Conservation (phyloP, 176 grass and related monocot genomes). For the Carex scoparia region DNA sequence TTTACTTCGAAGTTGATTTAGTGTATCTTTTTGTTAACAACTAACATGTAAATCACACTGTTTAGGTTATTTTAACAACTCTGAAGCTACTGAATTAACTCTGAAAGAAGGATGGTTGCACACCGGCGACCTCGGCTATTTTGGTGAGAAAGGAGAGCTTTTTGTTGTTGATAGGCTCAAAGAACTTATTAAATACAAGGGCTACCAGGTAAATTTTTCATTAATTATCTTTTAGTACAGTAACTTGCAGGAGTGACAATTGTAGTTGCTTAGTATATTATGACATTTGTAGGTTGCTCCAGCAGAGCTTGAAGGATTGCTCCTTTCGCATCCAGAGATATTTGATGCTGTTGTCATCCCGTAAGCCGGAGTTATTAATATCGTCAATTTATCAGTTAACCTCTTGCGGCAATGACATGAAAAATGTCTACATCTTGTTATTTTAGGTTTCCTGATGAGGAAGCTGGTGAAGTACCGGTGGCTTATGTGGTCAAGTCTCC, state of each 20-base stretch:
- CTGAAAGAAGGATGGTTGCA: slow-evolving; percentile 86
- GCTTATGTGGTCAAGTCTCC: slow-evolving; percentile 72
- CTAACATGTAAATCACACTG: background rate
- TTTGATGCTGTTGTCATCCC: slow-evolving; percentile 83
- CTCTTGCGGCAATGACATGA: background rate
- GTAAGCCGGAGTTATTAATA: slow-evolving; percentile 43
- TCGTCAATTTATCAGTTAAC: background rate
- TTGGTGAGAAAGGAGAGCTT: slow-evolving; percentile 62
- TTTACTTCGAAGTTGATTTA: background rate
- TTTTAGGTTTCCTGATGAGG: slow-evolving; percentile 73
- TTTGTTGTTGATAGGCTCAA: slow-evolving; percentile 94
- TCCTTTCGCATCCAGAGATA: slow-evolving; percentile 86
- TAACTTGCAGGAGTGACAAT: slow-evolving; percentile 1
- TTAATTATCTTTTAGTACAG: background rate
- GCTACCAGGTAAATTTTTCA: slow-evolving; percentile 61
- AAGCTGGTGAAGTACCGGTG: slow-evolving; percentile 92
- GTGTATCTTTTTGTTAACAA: background rate
- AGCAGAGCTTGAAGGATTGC: slow-evolving; percentile 87
- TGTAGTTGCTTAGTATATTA: slow-evolving; percentile 1
- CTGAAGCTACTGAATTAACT: slow-evolving; percentile 80
- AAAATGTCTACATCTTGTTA: background rate
- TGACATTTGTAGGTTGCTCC: slow-evolving; percentile 63
- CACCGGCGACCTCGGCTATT: slow-evolving; percentile 89
- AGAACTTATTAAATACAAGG: slow-evolving; percentile 97
- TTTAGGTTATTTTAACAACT: slow-evolving; percentile 87